Evolutionary conservation across 2,329 filamentous ascomycete genomes (phyloP), one percentile per base, ranked within the genome.

Genomic region (Aspergillus viridinutans): DNA sequence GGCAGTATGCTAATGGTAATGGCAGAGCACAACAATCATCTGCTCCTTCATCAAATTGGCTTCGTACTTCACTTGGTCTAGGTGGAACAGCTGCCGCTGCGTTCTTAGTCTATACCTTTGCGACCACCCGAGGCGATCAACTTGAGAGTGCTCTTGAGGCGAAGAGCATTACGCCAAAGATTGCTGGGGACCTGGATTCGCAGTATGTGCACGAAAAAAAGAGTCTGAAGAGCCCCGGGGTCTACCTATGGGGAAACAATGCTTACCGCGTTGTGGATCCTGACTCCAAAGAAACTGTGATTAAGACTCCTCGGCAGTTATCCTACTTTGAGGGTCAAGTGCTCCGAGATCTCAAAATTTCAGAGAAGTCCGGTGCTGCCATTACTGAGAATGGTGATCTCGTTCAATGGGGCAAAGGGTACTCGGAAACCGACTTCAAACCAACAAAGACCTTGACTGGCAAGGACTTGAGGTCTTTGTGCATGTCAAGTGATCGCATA

Each of bases 241-340:
- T 97, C 0, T 97, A 96, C 74, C 86, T 89, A 4, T 99, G 94
- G 93, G 94, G 94, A 0, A 91, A 89, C 20, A 99, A 99, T 67
- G 79, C 80, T 17, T 90, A 92, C 58, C 84, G 83, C 64, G 92
- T 96, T n/a, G 90, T 90, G 40, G 92, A 92, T 45, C 92, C 92
- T 1, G 86, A 89, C 61, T 93, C 89, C 8, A 82, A 88, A 52
- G 92, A 96, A 54, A 78, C 79, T 29, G 83, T 87, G 60, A 81
- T 97, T 71, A 97, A 96, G 76, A 85, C 83, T 1, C 92, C 94
- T 14, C 81, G 88, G 57, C 83, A 92, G 58, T 85, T 97, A 67
- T 64, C 82, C 0, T 94, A 87, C 73, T 97, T 99, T 68, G 87
- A 97, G 68, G 89, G 88, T 29, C 85, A 90, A 73, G 74, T 97